phyloP scores from a whole-genome alignment of 1,284 basidiomycete species.

The Leccinum subrobustum region DNA sequence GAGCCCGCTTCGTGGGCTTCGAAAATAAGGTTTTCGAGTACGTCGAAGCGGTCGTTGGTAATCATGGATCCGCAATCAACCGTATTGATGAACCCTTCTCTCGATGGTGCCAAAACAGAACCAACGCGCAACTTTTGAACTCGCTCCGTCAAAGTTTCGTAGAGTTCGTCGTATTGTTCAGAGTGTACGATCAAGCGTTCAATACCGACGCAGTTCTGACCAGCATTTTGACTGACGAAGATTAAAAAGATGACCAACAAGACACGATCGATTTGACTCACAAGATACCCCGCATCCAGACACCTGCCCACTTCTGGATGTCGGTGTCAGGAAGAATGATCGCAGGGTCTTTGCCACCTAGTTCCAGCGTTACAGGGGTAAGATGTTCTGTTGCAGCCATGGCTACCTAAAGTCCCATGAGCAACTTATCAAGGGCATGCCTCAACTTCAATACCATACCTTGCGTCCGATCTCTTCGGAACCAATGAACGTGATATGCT shows the following conservation, averaged over 20 bases:
- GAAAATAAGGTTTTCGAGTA: conserved; percentile 69
- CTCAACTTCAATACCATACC: conserved; percentile 54
- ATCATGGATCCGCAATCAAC: conserved; percentile 87
- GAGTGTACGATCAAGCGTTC: conserved; percentile 88
- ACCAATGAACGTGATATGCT: conserved; percentile 90
- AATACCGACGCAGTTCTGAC: conserved; percentile 97
- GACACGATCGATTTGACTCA: conserved; percentile 42
- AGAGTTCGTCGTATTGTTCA: conserved; percentile 72
- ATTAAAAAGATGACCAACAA: not conserved
- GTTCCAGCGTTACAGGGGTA: conserved; percentile 87
- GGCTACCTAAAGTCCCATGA: no score
- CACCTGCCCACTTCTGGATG: conserved; percentile 64
- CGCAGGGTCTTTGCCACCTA: conserved; percentile 85
- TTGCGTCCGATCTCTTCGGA: conserved; percentile 87
- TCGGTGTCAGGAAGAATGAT: conserved; percentile 75
- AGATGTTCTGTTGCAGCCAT: conserved; percentile 71
- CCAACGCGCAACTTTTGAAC: conserved; percentile 69
- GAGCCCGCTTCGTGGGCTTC: conserved; percentile 78
- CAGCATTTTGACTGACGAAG: conserved; percentile 74
- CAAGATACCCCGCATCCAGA: conserved; percentile 88
- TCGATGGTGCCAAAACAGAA: conserved; percentile 59
- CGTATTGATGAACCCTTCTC: conserved; percentile 65
- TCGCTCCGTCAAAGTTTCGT: conserved; percentile 61
- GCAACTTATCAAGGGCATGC: not conserved
- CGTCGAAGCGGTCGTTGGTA: conserved; percentile 62